Conservation (phyloP, 73 alveolate genomes). For the Blepharisma stoltei region DNA sequence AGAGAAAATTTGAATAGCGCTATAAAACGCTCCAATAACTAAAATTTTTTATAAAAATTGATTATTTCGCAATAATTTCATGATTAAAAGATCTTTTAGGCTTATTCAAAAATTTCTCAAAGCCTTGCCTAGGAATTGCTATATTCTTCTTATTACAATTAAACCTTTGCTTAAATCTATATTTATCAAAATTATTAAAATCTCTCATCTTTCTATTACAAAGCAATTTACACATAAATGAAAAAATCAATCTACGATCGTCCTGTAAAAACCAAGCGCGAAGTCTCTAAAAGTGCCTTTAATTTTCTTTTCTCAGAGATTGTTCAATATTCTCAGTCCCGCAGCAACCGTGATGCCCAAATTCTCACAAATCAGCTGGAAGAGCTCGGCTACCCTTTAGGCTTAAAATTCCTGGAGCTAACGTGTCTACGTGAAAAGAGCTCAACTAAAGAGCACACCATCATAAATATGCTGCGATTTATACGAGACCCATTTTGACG, state of each 20-base stretch:
- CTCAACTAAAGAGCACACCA: not conserved
- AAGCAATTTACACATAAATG: not conserved
- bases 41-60: no score
- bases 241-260: constrained; percentile 15
- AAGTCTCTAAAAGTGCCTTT: constrained; percentile 29
- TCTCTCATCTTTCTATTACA: no score
- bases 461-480: constrained; percentile 14
- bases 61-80: no score
- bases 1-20: no score
- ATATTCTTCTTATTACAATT: no score
- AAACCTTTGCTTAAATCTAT: no score
- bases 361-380: constrained; percentile 19
- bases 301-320: constrained; percentile 26
- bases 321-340: constrained; percentile 15
- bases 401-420: constrained; percentile 8
- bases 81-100: no score
- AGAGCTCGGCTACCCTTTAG: constrained; percentile 28
- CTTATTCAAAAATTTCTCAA: no score
- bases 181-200: no score
- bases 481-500: constrained; percentile 12
- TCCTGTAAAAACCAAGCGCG: not conserved
- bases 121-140: no score
- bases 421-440: constrained; percentile 8
- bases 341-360: not conserved
- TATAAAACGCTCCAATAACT: no score